phyloP scores from a whole-genome alignment of 2,329 filamentous ascomycete species.

The Calonectria ilicicola region DNA sequence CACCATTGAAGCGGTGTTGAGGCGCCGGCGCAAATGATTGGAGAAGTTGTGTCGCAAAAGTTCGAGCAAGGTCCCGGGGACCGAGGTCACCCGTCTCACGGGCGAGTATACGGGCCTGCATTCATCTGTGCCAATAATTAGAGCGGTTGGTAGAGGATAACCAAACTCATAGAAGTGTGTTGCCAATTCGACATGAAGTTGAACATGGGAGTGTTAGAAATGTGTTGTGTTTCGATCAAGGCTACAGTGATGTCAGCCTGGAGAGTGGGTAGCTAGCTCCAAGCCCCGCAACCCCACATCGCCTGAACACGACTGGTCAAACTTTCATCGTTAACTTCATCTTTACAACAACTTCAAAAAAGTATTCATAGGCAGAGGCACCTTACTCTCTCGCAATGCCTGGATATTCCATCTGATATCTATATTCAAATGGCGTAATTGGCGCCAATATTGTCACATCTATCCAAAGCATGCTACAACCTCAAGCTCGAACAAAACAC shows the following conservation, averaged over 20 bases:
- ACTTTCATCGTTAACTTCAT: conserved; percentile 28
- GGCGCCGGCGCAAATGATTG: conserved; percentile 76
- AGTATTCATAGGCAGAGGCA: neutral
- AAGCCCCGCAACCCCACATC: conserved; percentile 36
- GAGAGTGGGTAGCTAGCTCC: neutral
- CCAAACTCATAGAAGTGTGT: neutral
- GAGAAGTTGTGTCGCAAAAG: conserved; percentile 74
- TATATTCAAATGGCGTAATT: neutral
- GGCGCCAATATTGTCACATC: neutral
- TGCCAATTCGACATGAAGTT: conserved; percentile 7
- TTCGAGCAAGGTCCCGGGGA: conserved; percentile 73
- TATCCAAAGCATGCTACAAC: conserved; percentile 28
- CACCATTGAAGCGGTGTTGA: conserved; percentile 77
- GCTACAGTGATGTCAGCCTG: conserved; percentile 39
- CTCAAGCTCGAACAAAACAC: conserved; percentile 8
- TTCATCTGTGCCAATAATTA: conserved; percentile 51
- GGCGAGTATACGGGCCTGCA: conserved; percentile 83
- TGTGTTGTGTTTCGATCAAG: neutral
- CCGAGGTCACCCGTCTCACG: conserved; percentile 78
- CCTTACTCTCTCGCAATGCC: neutral
- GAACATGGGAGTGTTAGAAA: neutral
- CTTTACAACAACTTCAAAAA: neutral
- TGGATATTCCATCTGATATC: neutral
- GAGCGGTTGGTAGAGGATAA: neutral
- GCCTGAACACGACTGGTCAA: conserved; percentile 20